Evolutionary conservation across 176 grass and related monocot genomes (phyloP).

Genomic region (Paspalum vaginatum): DNA sequence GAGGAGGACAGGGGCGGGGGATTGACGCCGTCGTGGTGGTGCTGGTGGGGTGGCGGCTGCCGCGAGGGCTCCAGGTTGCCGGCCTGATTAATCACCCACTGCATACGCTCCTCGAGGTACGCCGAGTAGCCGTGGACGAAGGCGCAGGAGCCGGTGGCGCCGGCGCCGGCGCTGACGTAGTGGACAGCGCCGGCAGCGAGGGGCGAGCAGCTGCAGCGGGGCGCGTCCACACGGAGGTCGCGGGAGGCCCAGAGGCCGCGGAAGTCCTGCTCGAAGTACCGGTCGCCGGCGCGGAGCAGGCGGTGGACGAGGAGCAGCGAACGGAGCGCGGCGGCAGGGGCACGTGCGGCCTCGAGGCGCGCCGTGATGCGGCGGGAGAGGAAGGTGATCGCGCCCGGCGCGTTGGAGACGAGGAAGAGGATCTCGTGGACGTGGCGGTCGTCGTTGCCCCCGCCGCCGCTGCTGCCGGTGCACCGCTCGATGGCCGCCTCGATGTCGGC

Average conservation of each 20-base stretch:
- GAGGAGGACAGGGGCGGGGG: background rate
- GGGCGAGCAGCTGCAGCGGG: constrained; percentile 35
- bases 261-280: constrained; percentile 86
- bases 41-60: background rate
- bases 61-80: constrained; percentile 77
- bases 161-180: constrained; percentile 12
- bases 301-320: constrained; percentile 78
- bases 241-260: constrained; percentile 62
- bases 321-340: constrained; percentile 58
- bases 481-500: constrained; percentile 69
- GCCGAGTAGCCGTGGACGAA: constrained; percentile 78
- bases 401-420: constrained; percentile 92
- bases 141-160: constrained; percentile 38
- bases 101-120: constrained; percentile 87
- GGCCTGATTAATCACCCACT: constrained; percentile 78
- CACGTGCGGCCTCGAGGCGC: constrained; percentile 53
- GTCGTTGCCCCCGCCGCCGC: constrained; percentile 33
- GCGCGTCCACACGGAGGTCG: constrained; percentile 60
- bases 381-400: constrained; percentile 84
- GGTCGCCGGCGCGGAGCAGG: constrained; percentile 86
- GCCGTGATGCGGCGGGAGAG: constrained; percentile 78
- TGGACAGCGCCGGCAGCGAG: background rate
- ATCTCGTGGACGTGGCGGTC: constrained; percentile 81
- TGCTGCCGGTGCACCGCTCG: constrained; percentile 68
- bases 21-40: constrained; percentile 22